phyloP scores from a whole-genome alignment of 2,329 filamentous ascomycete genomes.

The Cytospora chrysosperma region DNA sequence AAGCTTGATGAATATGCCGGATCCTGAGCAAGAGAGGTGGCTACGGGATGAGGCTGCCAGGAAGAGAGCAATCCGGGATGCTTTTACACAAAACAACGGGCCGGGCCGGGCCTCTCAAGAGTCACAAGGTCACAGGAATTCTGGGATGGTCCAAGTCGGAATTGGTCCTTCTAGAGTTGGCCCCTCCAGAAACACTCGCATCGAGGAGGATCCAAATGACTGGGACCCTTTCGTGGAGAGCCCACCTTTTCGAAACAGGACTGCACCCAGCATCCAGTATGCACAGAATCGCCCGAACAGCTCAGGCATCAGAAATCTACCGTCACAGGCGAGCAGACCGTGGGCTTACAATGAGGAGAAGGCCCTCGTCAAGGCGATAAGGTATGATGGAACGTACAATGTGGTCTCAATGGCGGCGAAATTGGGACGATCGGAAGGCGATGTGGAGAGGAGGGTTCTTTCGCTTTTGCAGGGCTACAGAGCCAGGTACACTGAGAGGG shows the following conservation, averaged over 20 bases:
- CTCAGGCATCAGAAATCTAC: neutral
- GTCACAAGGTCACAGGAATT: neutral
- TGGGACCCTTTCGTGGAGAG: neutral
- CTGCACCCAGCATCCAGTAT: neutral
- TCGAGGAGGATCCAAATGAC: neutral
- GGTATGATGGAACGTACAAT: conserved; percentile 4
- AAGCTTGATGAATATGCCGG: neutral
- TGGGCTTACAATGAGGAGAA: conserved; percentile 15
- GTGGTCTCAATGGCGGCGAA: conserved; percentile 8
- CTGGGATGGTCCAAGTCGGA: neutral
- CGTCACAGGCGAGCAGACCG: neutral
- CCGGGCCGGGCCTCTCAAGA: neutral
- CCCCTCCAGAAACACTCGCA: neutral
- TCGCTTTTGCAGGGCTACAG: conserved; percentile 10
- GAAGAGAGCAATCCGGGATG: neutral
- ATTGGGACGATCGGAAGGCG: conserved; percentile 1
- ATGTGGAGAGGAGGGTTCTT: conserved; percentile 16
- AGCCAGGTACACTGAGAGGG: neutral
- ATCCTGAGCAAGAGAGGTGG: conserved; percentile 10
- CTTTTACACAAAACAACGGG: neutral
- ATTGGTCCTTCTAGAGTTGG: neutral
- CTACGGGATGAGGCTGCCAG: neutral
- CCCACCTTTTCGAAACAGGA: neutral
- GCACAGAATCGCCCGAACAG: neutral
- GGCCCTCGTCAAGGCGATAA: neutral